Evolutionary conservation across 2,329 filamentous ascomycete genomes (phyloP), one percentile per base, ranked within the genome.

Genomic region (Lecanicillium sp.): DNA sequence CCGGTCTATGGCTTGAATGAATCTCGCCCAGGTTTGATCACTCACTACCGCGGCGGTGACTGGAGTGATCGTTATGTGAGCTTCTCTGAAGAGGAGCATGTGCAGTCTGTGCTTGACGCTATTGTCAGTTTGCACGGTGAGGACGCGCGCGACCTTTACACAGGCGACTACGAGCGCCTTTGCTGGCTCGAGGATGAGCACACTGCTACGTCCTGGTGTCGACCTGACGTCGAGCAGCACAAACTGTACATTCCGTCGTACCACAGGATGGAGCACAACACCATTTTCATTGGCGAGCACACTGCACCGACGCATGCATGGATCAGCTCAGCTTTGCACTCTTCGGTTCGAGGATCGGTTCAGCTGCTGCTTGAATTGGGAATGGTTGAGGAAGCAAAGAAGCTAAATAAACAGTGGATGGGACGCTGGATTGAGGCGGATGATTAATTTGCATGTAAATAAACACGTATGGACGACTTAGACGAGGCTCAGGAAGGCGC

Each of bases 241-340:
- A 45, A 50, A 30, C 39, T 58, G 4, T 59, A 57, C 41, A 56
- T 59, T 27, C 55, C 56, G 0, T 45, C 53, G 8, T 59, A 57
- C 37, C 52, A 55, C 42, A 44, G 48, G 17, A 59, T 51, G 8
- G 57, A 59, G 42, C 46, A 53, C 35, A 56, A 57, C 38, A 54
- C 51, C 2, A 54, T 60, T 17, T 58, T 60, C 27, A 49, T 60
- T n/a, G 57, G 57, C 3, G 57, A 59, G 37, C 56, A 59, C 33
- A 57, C 57, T 12, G 49, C 54, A n/a, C 51, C 47, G 9, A 58
- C 56, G 2, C 57, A 60, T 41, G 55, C 55, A 4, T 59, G 55
- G 55, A 51, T 56, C 14, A 52, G 50, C 33, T 54, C 51, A 12
- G 48, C 51, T 3, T 35, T 58, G 16, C 47, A 58, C 11, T 57